phyloP scores from a whole-genome alignment of 352 stramenopile species.

The Phytophthora pistaciae region DNA sequence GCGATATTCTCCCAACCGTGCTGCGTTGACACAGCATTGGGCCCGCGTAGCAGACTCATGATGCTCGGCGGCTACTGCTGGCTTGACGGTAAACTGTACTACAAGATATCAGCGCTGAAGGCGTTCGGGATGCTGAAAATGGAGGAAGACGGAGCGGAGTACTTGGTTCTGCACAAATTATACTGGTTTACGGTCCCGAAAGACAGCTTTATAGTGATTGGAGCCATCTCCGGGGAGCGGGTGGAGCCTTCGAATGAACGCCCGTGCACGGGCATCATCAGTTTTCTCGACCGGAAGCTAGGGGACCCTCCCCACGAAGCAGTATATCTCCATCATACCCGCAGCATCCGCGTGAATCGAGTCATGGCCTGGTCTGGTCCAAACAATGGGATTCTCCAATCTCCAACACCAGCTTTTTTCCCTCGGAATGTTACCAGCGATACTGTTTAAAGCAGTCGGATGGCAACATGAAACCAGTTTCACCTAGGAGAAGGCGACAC shows the following conservation, averaged over 20 bases:
- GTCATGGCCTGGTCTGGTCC: conserved; percentile 4
- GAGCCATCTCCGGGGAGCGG: background rate
- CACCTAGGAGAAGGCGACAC: no score
- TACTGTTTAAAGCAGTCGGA: background rate
- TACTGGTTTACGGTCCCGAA: conserved; percentile 2
- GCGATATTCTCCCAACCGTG: background rate
- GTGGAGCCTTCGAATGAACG: conserved; percentile 7
- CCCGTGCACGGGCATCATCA: background rate
- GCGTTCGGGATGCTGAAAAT: conserved; percentile 8
- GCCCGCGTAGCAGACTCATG: conserved; percentile 3
- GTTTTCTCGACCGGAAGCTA: conserved; percentile 5
- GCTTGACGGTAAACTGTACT: conserved; percentile 1
- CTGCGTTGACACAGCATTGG: conserved; percentile 1
- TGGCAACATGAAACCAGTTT: no score
- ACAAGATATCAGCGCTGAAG: conserved; percentile 1
- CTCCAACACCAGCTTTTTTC: background rate
- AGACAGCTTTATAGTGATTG: conserved; percentile 14
- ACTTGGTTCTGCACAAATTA: conserved; percentile 8
- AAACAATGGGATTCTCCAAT: background rate
- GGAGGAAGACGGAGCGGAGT: conserved; percentile 3
- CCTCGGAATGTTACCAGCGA: background rate
- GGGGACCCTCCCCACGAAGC: background rate
- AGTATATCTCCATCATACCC: background rate
- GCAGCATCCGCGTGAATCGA: background rate
- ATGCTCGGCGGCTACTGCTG: conserved; percentile 7